Conservation (phyloP, 2,329 filamentous ascomycete genomes). For the Diaporthe capsici region DNA sequence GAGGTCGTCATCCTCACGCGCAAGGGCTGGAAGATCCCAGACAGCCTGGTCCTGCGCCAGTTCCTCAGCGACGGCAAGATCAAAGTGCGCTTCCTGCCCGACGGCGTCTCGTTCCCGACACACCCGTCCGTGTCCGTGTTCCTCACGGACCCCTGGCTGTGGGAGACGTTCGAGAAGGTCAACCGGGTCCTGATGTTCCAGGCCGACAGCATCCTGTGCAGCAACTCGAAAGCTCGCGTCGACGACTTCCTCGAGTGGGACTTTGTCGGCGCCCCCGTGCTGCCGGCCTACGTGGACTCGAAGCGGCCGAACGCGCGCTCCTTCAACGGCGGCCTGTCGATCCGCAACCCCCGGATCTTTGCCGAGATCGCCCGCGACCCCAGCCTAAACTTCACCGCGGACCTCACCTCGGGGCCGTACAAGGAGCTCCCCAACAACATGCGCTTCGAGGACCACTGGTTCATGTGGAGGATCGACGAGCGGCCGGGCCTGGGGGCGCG, state of each 20-base stretch:
- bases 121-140: conserved; percentile 54
- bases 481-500: conserved; percentile 27
- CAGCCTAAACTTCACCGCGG: conserved; percentile 17
- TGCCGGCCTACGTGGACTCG: conserved; percentile 21
- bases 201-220: conserved; percentile 55
- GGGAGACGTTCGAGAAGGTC: conserved; percentile 52
- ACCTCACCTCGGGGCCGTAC: background rate
- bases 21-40: conserved; percentile 14
- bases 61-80: conserved; percentile 50
- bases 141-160: conserved; percentile 53
- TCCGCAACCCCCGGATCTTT: conserved; percentile 49
- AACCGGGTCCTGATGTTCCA: conserved; percentile 55
- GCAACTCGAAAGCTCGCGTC: conserved; percentile 46
- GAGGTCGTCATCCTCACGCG: conserved; percentile 34
- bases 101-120: conserved; percentile 49
- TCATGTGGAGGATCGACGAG: conserved; percentile 45
- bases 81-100: conserved; percentile 54
- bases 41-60: background rate
- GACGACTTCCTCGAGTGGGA: conserved; percentile 55
- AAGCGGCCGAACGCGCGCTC: conserved; percentile 39
- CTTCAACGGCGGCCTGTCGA: conserved; percentile 52
- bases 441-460: conserved; percentile 47
- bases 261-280: conserved; percentile 51
- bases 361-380: conserved; percentile 39
- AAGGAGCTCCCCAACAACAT: conserved; percentile 13